These are phyloP conservation scores for Pseudonitzschia multiseries DNA, from an alignment of 108 stramenopile species.

Conservation along the genomic window DNA sequence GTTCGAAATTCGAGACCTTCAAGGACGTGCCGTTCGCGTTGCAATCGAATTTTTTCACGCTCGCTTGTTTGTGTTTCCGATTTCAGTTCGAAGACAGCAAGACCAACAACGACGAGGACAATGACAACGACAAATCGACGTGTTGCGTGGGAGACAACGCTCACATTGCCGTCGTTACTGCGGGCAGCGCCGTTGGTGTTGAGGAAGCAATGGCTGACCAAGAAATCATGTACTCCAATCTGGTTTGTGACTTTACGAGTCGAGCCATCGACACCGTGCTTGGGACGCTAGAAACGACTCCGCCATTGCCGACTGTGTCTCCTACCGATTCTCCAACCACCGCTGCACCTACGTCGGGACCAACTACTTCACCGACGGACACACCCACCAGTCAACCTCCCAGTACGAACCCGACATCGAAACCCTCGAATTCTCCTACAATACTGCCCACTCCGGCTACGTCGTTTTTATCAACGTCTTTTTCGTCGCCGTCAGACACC, in stretches of 20 bases:
- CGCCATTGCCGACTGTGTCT: not conserved
- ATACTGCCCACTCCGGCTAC: not conserved
- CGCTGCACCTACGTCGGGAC: not conserved
- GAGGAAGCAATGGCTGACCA: not conserved
- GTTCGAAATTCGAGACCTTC: not conserved
- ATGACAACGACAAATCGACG: not conserved
- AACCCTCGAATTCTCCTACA: slow-evolving; percentile 2
- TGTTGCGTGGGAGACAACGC: slow-evolving; percentile 18
- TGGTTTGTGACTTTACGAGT: not conserved
- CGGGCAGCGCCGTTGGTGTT: not conserved
- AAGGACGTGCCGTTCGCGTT: not conserved
- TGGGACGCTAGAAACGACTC: not conserved
- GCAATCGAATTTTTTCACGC: slow-evolving; percentile 5
- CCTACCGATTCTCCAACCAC: not conserved
- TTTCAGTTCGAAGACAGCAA: not conserved
- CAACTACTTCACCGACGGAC: not conserved
- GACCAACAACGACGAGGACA: not conserved
- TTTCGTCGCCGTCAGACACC: not conserved
- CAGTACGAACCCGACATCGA: not conserved
- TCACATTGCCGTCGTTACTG: slow-evolving; percentile 1
- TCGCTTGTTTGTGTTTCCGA: slow-evolving; percentile 1
- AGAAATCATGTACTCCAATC: not conserved
- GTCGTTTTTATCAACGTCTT: not conserved
- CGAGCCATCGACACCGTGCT: not conserved
- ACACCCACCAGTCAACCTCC: not conserved